Base-by-base conservation (phyloP, 2,329 filamentous ascomycete species). In the Ophioceras dolichostomum region DNA sequence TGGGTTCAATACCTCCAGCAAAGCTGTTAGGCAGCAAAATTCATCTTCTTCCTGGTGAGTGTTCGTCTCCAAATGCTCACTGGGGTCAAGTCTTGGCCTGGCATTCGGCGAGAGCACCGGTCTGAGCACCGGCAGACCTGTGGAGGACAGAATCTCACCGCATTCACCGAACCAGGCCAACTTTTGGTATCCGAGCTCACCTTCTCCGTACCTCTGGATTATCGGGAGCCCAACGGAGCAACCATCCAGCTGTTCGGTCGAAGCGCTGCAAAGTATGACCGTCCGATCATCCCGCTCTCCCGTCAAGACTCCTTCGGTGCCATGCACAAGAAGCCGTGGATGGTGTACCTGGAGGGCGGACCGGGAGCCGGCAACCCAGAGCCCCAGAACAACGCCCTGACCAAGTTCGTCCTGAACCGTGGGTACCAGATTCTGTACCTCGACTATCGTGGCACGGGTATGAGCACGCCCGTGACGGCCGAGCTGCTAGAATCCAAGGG, bases 361-460 rank as follows among this genome's bases (percentile, higher is more conserved):
- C 89, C 88, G 0, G 88, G 88, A 3, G 78, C 82, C 50, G 78
- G 81, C 42, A 88, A 84, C 51, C 66, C 71, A 5, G 66, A 79
- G 35, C 88, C 89, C 2, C 80, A 93, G 52, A 72, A 83, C 41
- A 73, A 77, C 42, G 65, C 77, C 7, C 73, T 86, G 52, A 82
- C 83, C n/a, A 70, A 76, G 22, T 64, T 69, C 21, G 69, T 86
- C 39, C 68, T 95, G 5, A 76, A 79, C 41, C 79, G 79, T 43
- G 88, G 88, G 13, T 95, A 94, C 52, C 83, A 93, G 56, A 65
- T 86, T 32, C 70, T 96, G 2, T 79, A 82, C 45, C 70, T 96
- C n/a, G 89, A 96, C 56, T 88, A 94, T 55, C 76, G 89, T 36
- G 89, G 89, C 10, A 93, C 86, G 3, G 89, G 89, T 1, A 63